These are phyloP conservation scores for Aphanocladium album DNA, from an alignment of 2,329 filamentous ascomycete species.

Conservation along the genomic window DNA sequence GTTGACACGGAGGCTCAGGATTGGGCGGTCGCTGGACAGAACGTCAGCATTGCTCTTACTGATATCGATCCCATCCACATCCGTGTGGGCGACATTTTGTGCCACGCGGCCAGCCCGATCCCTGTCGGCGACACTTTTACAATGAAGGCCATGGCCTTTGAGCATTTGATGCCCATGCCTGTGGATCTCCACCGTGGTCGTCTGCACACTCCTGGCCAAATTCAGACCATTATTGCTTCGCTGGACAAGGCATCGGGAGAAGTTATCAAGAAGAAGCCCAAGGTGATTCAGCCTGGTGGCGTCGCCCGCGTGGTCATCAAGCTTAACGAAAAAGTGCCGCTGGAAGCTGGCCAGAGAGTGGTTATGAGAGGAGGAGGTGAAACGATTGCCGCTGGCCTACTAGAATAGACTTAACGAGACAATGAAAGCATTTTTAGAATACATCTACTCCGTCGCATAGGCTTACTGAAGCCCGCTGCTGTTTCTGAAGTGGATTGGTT, in stretches of 20 bases:
- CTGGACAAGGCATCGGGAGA: constrained; percentile 75
- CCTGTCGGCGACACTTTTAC: constrained; percentile 68
- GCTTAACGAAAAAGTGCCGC: constrained; percentile 66
- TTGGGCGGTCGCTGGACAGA: constrained; percentile 92
- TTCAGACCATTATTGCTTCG: constrained; percentile 65
- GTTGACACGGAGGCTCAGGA: constrained; percentile 68
- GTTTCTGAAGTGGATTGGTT: too few relatives aligned
- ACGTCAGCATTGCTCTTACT: constrained; percentile 74
- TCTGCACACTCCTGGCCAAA: constrained; percentile 70
- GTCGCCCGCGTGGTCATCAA: constrained; percentile 75
- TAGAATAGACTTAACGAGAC: constrained; percentile 51
- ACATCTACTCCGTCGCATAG: not conserved
- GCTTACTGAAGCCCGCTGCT: too few relatives aligned
- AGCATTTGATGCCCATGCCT: constrained; percentile 80
- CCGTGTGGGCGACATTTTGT: constrained; percentile 81
- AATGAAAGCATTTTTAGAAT: constrained; percentile 6
- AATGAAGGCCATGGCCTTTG: constrained; percentile 82
- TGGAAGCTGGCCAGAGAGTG: constrained; percentile 75
- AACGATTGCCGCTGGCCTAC: constrained; percentile 80
- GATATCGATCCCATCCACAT: constrained; percentile 84
- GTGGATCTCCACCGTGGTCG: constrained; percentile 86
- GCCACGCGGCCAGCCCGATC: constrained; percentile 62
- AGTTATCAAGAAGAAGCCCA: constrained; percentile 76
- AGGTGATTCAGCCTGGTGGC: constrained; percentile 72
- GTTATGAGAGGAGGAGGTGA: constrained; percentile 75